A percentile compares a stretch with the other conserved stretches of the same genome.
phyloP scores from a whole-genome alignment of 805 yeast genomes.

The Yamadazyma tumulicola region DNA sequence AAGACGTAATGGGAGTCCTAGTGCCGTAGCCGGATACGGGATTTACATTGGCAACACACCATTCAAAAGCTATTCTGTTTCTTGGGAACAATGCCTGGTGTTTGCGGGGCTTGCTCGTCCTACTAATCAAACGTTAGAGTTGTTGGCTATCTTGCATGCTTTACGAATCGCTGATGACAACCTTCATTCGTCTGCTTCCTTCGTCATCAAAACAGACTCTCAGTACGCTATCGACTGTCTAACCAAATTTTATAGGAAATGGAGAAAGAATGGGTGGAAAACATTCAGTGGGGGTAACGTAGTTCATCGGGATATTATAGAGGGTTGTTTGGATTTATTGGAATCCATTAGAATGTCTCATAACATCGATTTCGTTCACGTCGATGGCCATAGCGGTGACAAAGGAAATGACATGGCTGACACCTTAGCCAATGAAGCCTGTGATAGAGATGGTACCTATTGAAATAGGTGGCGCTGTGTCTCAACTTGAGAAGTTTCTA shows the following conservation, averaged over 20 bases:
- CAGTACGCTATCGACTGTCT: slow-evolving; percentile 57
- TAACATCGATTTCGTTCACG: slow-evolving; percentile 52
- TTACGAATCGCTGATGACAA: slow-evolving; percentile 19
- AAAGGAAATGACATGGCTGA: slow-evolving; percentile 80
- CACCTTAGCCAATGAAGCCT: slow-evolving; percentile 64
- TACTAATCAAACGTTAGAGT: slow-evolving; percentile 82
- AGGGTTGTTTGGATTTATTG: slow-evolving; percentile 20
- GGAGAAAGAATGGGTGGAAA: slow-evolving; percentile 58
- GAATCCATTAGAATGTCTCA: not conserved
- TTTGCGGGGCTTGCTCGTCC: slow-evolving; percentile 26
- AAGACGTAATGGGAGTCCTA: slow-evolving; percentile 49
- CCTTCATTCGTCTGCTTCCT: too few relatives aligned
- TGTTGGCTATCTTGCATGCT: slow-evolving; percentile 62
- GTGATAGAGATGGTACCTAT: too few relatives aligned
- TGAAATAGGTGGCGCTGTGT: too few relatives aligned
- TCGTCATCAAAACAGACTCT: slow-evolving; percentile 63
- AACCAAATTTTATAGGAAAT: slow-evolving; percentile 50
- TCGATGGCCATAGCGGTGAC: slow-evolving; percentile 67
- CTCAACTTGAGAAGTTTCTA: too few relatives aligned
- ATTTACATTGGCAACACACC: slow-evolving; percentile 53
- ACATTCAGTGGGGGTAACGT: slow-evolving; percentile 44
- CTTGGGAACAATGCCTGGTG: slow-evolving; percentile 1
- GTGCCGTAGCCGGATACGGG: slow-evolving; percentile 58
- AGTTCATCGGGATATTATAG: slow-evolving; percentile 50
- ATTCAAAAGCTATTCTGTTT: slow-evolving; percentile 43